These are phyloP conservation scores for Epichloe sp. DNA, from an alignment of 2,329 filamentous ascomycete species.

Conservation along the genomic window DNA sequence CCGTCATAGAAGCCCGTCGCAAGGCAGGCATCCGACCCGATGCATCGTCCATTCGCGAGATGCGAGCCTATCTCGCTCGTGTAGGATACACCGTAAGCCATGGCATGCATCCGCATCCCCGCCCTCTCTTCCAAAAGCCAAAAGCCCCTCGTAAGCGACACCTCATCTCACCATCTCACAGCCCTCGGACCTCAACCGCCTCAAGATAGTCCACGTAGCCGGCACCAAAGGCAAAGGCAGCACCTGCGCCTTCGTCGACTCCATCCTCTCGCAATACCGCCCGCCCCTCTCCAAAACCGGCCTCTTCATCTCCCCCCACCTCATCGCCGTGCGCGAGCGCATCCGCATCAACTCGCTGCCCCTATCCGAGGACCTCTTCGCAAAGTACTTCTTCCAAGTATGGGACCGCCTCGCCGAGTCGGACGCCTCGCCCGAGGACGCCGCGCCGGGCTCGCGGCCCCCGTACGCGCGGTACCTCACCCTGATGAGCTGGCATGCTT, in stretches of 20 bases:
- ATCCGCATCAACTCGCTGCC: constrained; percentile 49
- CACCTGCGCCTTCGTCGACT: constrained; percentile 54
- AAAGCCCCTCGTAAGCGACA: too few species aligned
- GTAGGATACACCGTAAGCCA: constrained; percentile 56
- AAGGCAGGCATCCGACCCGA: constrained; percentile 63
- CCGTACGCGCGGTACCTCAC: constrained; percentile 50
- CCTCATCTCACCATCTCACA: constrained; percentile 6
- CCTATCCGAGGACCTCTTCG: constrained; percentile 44
- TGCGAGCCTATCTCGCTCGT: constrained; percentile 62
- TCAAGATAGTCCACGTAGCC: constrained; percentile 57
- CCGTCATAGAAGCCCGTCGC: constrained; percentile 63
- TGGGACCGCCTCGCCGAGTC: constrained; percentile 41
- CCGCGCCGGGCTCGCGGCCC: constrained; percentile 30
- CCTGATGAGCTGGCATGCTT: constrained; percentile 54
- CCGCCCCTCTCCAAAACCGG: constrained; percentile 35
- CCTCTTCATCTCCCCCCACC: constrained; percentile 59
- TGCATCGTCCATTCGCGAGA: constrained; percentile 58
- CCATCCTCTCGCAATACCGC: constrained; percentile 44
- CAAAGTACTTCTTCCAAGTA: constrained; percentile 55
- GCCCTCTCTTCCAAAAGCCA: too few species aligned
- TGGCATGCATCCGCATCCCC: too few species aligned
- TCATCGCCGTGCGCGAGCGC: constrained; percentile 53
- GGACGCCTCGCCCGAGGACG: constrained; percentile 19
- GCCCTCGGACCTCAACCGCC: constrained; percentile 37
- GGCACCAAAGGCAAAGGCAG: constrained; percentile 70